Evolutionary conservation across 2,329 filamentous ascomycete species (phyloP).

Genomic region (Colletotrichum theobromicola): DNA sequence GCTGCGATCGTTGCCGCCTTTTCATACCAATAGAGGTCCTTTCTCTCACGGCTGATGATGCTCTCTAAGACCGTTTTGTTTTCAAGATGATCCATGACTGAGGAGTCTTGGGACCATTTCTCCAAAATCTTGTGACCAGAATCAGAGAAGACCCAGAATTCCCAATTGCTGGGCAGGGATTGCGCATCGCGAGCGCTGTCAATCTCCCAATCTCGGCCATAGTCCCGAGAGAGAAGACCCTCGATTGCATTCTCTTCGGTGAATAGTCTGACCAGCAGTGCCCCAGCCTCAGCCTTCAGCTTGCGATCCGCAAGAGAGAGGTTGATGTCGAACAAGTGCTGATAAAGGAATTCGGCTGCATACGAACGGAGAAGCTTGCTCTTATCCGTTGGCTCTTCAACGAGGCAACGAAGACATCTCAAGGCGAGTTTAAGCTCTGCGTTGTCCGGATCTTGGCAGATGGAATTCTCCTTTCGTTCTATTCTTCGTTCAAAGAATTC

Average conservation of each 20-base stretch:
- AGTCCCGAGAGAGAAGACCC: not conserved
- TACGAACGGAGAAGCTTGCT: not conserved
- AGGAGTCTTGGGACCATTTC: not conserved
- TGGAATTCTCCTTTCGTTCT: constrained; percentile 30
- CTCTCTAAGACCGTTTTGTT: not conserved
- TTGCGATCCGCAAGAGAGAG: not conserved
- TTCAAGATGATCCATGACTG: not conserved
- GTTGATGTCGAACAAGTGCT: not conserved
- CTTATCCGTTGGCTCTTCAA: not conserved
- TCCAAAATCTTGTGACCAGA: not conserved
- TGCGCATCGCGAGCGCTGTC: not conserved
- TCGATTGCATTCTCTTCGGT: not conserved
- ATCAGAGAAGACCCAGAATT: not conserved
- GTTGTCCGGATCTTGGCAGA: constrained; percentile 36
- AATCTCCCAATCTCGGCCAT: not conserved
- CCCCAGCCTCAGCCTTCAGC: not conserved
- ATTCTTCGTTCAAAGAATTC: constrained; percentile 35
- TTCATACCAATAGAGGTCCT: not conserved
- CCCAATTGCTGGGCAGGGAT: not conserved
- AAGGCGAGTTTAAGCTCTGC: constrained; percentile 30
- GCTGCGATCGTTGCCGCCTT: not conserved
- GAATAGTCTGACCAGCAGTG: not conserved
- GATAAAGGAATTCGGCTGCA: not conserved
- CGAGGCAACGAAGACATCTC: not conserved
- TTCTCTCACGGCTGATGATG: not conserved